Evolutionary conservation across 352 stramenopile species (phyloP), one percentile per base, ranked within the genome.

Genomic region (Phytophthora syringae): DNA sequence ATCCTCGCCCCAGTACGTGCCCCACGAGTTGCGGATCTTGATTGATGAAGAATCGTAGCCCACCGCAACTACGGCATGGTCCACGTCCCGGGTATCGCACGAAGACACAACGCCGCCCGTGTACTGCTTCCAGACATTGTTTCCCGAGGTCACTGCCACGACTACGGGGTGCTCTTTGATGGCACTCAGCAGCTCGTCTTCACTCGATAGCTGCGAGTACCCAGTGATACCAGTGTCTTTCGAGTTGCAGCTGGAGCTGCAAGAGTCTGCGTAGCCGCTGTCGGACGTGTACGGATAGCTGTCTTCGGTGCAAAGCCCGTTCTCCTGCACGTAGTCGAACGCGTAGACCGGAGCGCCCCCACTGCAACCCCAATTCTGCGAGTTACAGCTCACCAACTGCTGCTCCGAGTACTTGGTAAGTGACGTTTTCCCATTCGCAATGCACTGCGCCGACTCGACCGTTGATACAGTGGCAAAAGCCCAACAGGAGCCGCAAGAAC

Each of bases 21-120:
- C 97, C 97, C 97, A 99, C 39, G 96, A 98, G 78, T 99, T 99
- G 62, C 97, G 98, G 25, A 99, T 89, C 75, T 98, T 98, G 86
- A 94, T 97, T 12, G 80, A 79, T 3, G 79, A 83, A 11, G 76
- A 77, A 62, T 95, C 92, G 78, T 99, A 99, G 11, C 97, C 97
- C 16, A 99, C 96, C 0, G 89, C 92, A 44, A 99, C 82, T 9
- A 99, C 96, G 37, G 96, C 98, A 72, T 99, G 97, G 68, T 99
- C 97, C 42, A 99, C 89, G 32, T 94, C 79, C 27, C 79, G 82
- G 42, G 89, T 90, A 63, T 82, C 86, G 37, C 77, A 87, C 6
- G 60, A 77, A 47, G 65, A 80, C 30, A 98, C 62, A 4, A 99
- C 93, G 12, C 98, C 98, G 27, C 79, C 76, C 24, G 83, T 94